Conservation (phyloP, 805 yeast species). For the Lachancea quebecensis region DNA sequence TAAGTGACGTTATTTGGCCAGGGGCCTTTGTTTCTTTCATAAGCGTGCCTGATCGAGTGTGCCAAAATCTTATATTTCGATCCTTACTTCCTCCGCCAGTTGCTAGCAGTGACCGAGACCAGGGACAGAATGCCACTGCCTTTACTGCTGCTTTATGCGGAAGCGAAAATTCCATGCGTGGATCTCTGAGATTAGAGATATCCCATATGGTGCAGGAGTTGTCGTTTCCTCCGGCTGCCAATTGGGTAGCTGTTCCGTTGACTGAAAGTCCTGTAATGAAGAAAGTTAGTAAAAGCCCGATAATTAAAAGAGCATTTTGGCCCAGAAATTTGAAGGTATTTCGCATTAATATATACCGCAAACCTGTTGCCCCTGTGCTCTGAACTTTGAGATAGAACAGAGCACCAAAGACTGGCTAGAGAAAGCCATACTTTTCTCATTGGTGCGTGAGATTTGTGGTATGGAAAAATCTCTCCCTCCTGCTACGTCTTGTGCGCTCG, state of each 20-base stretch:
- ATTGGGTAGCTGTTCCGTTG: conserved; percentile 43
- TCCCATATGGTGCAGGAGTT: conserved; percentile 78
- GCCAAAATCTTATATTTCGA: conserved; percentile 80
- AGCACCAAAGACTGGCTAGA: background rate
- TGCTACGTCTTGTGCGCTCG: too few relatives aligned
- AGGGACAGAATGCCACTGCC: conserved; percentile 86
- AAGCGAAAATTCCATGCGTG: conserved; percentile 42
- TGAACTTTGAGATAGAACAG: conserved; percentile 26
- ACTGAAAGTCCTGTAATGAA: conserved; percentile 45
- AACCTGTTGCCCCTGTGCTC: conserved; percentile 50
- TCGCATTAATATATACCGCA: conserved; percentile 38
- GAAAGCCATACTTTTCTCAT: background rate
- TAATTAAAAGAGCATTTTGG: too few relatives aligned
- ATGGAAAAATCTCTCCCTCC: background rate
- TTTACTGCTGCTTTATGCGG: conserved; percentile 83
- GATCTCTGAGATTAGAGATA: conserved; percentile 35
- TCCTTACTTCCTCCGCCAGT: conserved; percentile 91
- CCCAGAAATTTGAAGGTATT: background rate
- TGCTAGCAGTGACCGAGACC: conserved; percentile 73
- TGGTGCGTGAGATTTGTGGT: background rate
- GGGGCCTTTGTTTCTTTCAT: conserved; percentile 48
- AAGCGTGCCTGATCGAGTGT: conserved; percentile 68
- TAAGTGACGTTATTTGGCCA: conserved; percentile 72
- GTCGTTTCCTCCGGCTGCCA: conserved; percentile 83
- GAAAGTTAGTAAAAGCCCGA: conserved; percentile 5